These are phyloP conservation scores for Sordariomycetes sp. DNA, from an alignment of 2,329 filamentous ascomycete genomes.

Conservation along the genomic window DNA sequence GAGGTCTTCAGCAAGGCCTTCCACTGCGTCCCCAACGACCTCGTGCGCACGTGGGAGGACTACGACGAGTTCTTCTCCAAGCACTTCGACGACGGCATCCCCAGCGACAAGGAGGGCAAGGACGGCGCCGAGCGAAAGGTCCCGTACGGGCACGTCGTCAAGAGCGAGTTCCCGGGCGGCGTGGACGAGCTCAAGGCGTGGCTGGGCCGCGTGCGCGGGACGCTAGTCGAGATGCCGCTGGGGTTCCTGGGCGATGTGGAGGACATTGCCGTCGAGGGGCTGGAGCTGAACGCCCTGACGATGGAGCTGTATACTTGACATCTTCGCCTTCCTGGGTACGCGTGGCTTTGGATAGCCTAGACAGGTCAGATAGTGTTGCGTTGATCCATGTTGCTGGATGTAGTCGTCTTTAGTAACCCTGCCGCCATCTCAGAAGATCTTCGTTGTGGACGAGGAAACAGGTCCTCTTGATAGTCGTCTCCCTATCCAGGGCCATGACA, in stretches of 20 bases:
- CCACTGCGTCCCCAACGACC: conserved; percentile 61
- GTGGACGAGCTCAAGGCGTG: conserved; percentile 60
- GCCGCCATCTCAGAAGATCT: not conserved
- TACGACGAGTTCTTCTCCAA: conserved; percentile 59
- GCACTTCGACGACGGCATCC: conserved; percentile 47
- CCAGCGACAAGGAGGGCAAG: conserved; percentile 20
- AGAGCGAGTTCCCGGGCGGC: conserved; percentile 62
- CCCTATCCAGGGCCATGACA: too few species aligned
- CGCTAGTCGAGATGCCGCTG: conserved; percentile 80
- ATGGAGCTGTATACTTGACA: conserved; percentile 55
- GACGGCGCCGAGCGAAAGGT: conserved; percentile 39
- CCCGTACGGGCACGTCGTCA: conserved; percentile 78
- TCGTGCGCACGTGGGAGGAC: conserved; percentile 55
- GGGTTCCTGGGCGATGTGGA: conserved; percentile 70
- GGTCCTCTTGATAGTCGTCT: too few species aligned
- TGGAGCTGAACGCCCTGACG: conserved; percentile 59
- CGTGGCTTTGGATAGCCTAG: not conserved
- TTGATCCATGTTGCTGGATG: not conserved
- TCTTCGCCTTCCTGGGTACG: not conserved
- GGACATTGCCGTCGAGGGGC: conserved; percentile 74
- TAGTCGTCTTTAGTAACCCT: not conserved
- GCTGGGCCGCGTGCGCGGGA: conserved; percentile 53
- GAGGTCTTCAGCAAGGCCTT: conserved; percentile 71
- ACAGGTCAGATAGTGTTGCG: not conserved
- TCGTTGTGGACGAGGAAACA: not conserved